A percentile compares a stretch with the other conserved stretches of the same genome.
These are phyloP conservation scores for Paradendryphiella salina DNA, from an alignment of 2,329 filamentous ascomycete genomes.

Conservation along the genomic window DNA sequence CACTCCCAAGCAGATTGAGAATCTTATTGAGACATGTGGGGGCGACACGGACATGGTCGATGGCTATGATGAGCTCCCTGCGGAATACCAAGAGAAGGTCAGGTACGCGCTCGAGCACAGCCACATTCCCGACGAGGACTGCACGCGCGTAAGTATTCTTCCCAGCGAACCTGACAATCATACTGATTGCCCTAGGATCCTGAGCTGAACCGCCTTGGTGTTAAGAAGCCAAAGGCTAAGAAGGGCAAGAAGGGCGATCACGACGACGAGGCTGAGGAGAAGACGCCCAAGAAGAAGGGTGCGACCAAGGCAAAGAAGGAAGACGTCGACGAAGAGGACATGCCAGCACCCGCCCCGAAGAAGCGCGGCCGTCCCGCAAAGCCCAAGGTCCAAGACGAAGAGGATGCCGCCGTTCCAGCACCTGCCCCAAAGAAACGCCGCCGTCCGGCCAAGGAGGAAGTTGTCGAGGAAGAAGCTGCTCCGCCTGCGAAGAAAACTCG, in stretches of 20 bases:
- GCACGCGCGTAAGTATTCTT: conserved; percentile 72
- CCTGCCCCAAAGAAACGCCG: conserved; percentile 39
- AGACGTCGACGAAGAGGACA: conserved; percentile 35
- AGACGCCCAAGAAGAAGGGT: conserved; percentile 51
- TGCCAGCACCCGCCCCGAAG: conserved; percentile 37
- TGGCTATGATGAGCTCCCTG: conserved; percentile 75
- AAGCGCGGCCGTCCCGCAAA: conserved; percentile 24
- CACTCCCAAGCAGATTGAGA: conserved; percentile 72
- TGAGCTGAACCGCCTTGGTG: conserved; percentile 73
- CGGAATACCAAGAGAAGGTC: conserved; percentile 73
- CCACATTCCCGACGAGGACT: conserved; percentile 82
- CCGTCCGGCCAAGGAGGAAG: conserved; percentile 25
- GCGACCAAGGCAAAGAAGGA: conserved; percentile 36
- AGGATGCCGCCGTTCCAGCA: conserved; percentile 26
- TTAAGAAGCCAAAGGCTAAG: conserved; percentile 46
- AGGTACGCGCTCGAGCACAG: conserved; percentile 71
- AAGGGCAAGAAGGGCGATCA: conserved; percentile 34
- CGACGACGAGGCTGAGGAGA: conserved; percentile 29
- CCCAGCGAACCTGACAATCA: neutral
- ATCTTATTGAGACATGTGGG: conserved; percentile 63
- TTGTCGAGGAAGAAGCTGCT: conserved; percentile 31
- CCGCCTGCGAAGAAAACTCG: conserved; percentile 25
- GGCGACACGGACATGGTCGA: conserved; percentile 71
- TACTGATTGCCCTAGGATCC: conserved; percentile 61
- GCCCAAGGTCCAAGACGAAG: conserved; percentile 15